Base-by-base conservation (phyloP, 768 basidiomycete genomes). In the Macrolepiota dolichaula region DNA sequence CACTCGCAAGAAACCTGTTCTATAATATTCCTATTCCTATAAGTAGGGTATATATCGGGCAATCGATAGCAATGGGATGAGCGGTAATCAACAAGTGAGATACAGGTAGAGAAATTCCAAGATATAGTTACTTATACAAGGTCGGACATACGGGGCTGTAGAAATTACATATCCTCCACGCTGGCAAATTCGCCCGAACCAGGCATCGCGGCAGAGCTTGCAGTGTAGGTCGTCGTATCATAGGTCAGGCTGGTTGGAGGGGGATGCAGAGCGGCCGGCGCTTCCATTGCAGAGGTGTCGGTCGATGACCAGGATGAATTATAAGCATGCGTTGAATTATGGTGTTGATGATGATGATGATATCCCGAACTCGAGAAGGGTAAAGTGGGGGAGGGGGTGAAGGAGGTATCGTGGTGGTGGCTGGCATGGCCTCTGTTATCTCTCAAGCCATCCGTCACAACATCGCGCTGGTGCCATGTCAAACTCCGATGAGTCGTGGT, bases 101-200 rank as follows among this genome's bases (percentile, higher is more conserved):
- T 54, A 42, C 46, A 61, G 35, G 36, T n/a, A 53, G 59, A 19
- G 37, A 46, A 10, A 4, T 10, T 61, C 52, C 59, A 61, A 61
- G 59, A 61, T 54, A 61, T n/a, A 5, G 32, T 55, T 52, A 53
- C 46, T n/a, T 27, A 61, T 61, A 54, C 53, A 53, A n/a, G 4
- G 42, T 22, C 25, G 35, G 22, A 57, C 12, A 47, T 38, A 35
- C 24, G 1, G n/a, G 40, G 12, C 7, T 5, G 15, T 6, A 37
- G 12, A 22, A 36, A 47, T 61, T 38, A 61, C 59, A 61, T 46
- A 17, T 81, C 79, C 47, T 78, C 77, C 50, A 76, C 75, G 37
- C 71, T 72, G 15, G 76, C 71, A 66, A 76, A 79, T 32, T 79
- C 79, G 49, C 79, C 80, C 57, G 79, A 74, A 57, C 75, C 77